Base-by-base conservation (phyloP, 345 rosid species). In the Eucalyptus caleyi region DNA sequence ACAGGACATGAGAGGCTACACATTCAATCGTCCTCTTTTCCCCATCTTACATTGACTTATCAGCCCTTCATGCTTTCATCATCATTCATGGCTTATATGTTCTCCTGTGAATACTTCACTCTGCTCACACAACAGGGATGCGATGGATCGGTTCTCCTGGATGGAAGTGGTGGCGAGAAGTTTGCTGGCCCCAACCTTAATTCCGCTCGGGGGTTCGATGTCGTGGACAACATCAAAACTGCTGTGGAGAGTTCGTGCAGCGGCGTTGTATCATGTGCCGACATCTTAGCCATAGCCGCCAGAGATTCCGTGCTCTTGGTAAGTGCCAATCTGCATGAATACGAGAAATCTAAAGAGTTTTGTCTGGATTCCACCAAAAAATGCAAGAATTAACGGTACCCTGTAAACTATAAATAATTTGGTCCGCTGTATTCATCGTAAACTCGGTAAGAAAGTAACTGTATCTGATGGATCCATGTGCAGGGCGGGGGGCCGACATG, bases 401-500 rank as follows among this genome's bases (percentile, higher is more conserved):
- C 42, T 0, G 83, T 77, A 11, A 44, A 77, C 82, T 72, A 72
- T 34, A 51, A n/a, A 86, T n/a, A 34, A 18, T 27, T 86, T 9
- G 27, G 40, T 49, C 27, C 30, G 9, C 54, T 16, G 54, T 37
- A 21, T 86, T 19, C 44, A 19, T 32, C 45, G 9, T n/a, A 15
- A 42, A 82, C 62, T 56, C 30, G 13, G 27, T 23, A 56, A 82
- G 86, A 34, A 24, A 77, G 47, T 44, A 77, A 40, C 30, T 40
- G 85, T 24, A 40, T 11, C 13, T 59, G 40, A 47, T 11, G 53
- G 12, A 12, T 59, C 86, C 34, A 86, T 88, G 87, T 92, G 93
- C 93, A 97, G 98, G 95, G 96, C 50, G 98, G 99, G 91, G 99
- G 99, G 45, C 94, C 95, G 19, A 86, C 88, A 6, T 97, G 99